Conservation (phyloP, 257 asterid species). For the Solanum appendiculatum region DNA sequence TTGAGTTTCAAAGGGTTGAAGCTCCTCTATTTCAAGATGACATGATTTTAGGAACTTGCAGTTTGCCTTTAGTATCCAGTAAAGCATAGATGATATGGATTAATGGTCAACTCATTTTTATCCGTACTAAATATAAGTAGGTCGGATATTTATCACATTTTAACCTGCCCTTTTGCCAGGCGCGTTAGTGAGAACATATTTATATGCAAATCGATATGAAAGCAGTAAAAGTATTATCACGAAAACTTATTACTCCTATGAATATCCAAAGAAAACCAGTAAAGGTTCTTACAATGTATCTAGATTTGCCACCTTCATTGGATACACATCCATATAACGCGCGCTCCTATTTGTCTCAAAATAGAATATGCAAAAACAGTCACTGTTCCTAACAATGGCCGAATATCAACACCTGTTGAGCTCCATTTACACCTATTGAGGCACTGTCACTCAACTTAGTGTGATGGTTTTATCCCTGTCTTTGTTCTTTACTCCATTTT, state of each 20-base stretch:
- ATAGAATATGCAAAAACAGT: not conserved
- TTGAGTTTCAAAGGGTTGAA: not conserved
- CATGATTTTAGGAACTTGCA: not conserved
- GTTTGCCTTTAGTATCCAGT: not conserved
- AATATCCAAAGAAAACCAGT: not conserved
- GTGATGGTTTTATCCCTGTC: not conserved
- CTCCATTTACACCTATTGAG: not conserved
- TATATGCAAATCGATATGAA: not conserved
- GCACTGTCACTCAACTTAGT: not conserved
- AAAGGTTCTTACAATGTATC: not conserved
- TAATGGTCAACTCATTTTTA: not conserved
- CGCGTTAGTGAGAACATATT: not conserved
- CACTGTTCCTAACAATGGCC: not conserved
- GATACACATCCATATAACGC: not conserved
- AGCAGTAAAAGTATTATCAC: not conserved
- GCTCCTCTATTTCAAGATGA: not conserved
- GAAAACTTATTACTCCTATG: not conserved
- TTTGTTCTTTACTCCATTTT: not conserved
- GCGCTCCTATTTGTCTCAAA: not conserved
- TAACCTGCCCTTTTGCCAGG: not conserved
- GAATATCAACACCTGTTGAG: not conserved
- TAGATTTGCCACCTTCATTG: not conserved
- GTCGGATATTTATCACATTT: not conserved
- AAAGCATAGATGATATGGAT: not conserved
- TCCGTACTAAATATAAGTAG: not conserved